phyloP scores from a whole-genome alignment of 805 yeast genomes.

The Yarrowia sp. region DNA sequence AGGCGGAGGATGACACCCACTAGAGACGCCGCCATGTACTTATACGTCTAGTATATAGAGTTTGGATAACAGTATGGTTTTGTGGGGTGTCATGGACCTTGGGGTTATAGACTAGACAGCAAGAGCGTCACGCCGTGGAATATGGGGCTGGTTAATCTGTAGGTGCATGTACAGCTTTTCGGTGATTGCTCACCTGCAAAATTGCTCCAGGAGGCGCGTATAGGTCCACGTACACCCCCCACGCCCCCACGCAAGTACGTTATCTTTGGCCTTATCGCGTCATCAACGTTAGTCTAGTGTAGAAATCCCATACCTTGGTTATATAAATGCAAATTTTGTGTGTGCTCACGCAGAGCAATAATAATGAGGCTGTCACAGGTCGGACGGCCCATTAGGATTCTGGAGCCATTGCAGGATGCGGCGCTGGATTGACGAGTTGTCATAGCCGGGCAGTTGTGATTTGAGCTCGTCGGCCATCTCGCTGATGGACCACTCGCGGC shows the following conservation, averaged over 20 bases:
- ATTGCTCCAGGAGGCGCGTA: too few relatives aligned
- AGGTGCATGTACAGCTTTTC: too few relatives aligned
- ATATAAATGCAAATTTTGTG: conserved; percentile 1
- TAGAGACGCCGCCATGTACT: too few relatives aligned
- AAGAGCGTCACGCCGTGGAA: not conserved
- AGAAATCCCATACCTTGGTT: not conserved
- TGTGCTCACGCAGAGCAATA: not conserved
- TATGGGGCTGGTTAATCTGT: too few relatives aligned
- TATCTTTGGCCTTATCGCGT: too few relatives aligned
- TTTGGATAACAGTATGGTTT: not conserved
- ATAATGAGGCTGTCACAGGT: not conserved
- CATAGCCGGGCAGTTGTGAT: conserved; percentile 9
- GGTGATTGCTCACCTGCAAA: too few relatives aligned
- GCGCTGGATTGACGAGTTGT: conserved; percentile 15
- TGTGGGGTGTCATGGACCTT: not conserved
- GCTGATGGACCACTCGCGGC: conserved; percentile 25
- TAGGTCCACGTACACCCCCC: too few relatives aligned
- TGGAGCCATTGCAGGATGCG: conserved; percentile 21
- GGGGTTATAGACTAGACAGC: not conserved
- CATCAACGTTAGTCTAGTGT: too few relatives aligned
- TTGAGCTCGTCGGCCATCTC: conserved; percentile 22
- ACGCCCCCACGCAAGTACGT: too few relatives aligned
- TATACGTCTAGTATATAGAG: conserved; percentile 3
- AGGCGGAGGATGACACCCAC: too few relatives aligned
- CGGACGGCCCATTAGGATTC: not conserved